A percentile compares a stretch with the other conserved stretches of the same genome.
phyloP scores from a whole-genome alignment of 2,329 filamentous ascomycete genomes.

The Cordyceps militaris region DNA sequence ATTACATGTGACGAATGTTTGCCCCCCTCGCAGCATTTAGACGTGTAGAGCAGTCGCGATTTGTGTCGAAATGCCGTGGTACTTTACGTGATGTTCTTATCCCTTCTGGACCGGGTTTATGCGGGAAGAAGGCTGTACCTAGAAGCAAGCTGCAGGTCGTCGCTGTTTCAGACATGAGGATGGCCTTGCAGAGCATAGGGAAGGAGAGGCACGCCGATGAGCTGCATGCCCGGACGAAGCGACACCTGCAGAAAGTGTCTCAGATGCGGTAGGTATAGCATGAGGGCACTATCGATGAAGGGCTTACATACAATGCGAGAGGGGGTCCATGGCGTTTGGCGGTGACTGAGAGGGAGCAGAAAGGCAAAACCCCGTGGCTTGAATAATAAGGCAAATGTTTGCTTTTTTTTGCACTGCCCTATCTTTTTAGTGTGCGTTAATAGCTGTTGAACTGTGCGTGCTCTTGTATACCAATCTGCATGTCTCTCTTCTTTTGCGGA shows the following conservation, averaged over 20 bases:
- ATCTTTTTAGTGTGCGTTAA: not conserved
- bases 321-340: not conserved
- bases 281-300: not conserved
- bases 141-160: not conserved
- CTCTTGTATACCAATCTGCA: not conserved
- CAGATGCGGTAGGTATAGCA: not conserved
- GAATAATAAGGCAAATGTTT: no score
- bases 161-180: constrained; percentile 2
- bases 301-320: no score
- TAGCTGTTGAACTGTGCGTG: not conserved
- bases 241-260: constrained; percentile 8
- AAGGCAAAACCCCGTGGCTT: no score
- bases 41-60: not conserved
- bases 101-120: not conserved
- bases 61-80: not conserved
- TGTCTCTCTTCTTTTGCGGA: not conserved
- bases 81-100: not conserved
- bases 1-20: not conserved
- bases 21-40: not conserved
- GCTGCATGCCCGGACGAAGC: constrained; percentile 3
- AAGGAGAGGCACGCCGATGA: not conserved
- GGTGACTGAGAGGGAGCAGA: not conserved
- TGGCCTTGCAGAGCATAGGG: not conserved
- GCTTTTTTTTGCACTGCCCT: not conserved
- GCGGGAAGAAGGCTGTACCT: not conserved